Base-by-base conservation (phyloP, 169 alveolate species). In the Cryptosporidium parvum region DNA sequence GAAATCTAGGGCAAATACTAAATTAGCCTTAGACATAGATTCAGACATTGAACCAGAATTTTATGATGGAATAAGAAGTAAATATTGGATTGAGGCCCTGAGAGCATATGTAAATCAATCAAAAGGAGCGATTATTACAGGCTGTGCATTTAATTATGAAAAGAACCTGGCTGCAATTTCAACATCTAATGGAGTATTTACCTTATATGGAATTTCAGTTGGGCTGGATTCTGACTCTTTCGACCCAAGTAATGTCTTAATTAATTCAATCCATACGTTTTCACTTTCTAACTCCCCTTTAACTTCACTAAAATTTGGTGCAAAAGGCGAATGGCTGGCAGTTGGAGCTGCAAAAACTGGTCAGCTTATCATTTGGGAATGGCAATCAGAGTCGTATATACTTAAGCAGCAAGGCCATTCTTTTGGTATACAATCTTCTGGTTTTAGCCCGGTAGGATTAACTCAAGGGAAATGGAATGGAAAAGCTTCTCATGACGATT, bases 361-460 rank as follows among this genome's bases (percentile, higher is more conserved):
- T 0, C 95, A 97, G 94, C 87, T 98, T 31, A 94, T 98, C 18
- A 98, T 98, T 39, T 98, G 99, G 99, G 99, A 98, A 92, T 98
- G 99, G 99, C 96, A 97, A 91, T 96, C 99, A 70, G 99, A 98
- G 86, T 95, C 99, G 16, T 98, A 96, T 85, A 95, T 98, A 21
- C 93, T 98, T 91, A 97, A 97, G 85, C 98, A 98, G 93, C 97
- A 96, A 93, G 99, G 99, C 21, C 98, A 96, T 71, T 94, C 92
- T 65, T 92, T 91, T 58, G 98, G 97, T 65, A 91, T 96, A 18
- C 73, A 80, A 37, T 80, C 69, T 26, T 37, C 75, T 14, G 31
- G 69, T 37, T 80, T 80, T 44, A 65, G 89, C 62, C 89, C 89
- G 0, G 89, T 52, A 45, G 89, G 89, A 26, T 44, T 80, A 35